Base-by-base conservation (phyloP, 2,329 filamentous ascomycete genomes). In the Phaeosphaeriaceae sp. region DNA sequence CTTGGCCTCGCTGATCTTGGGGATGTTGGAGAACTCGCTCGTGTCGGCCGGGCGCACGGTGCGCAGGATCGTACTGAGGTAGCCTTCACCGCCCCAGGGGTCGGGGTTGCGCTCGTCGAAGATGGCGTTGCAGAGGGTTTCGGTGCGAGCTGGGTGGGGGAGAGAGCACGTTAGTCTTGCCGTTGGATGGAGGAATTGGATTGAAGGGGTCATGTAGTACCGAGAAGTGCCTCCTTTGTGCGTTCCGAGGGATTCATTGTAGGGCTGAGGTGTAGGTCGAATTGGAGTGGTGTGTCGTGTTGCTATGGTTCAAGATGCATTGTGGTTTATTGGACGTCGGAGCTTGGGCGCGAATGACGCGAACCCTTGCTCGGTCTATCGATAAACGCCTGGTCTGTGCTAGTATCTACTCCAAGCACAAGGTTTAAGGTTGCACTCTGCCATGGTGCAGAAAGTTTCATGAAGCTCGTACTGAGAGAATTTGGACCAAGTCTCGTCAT, bases 31-130 rank as follows among this genome's bases (percentile, higher is more conserved):
- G 44, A 67, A 56, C 33, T 61, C 62, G 36, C 57, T 67, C 13
- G 62, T 62, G 41, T 80, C 78, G 81, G 80, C 81, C 54, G 85
- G 78, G 42, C 80, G 78, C 80, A 82, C 81, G 10, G 84, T 81
- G 42, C 83, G 82, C 7, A 81, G 79, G 65, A 88, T 79, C 51
- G 87, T 83, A 44, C 83, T 84, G 58, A 86, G 81, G 67, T 85
- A 68, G 52, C 68, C 68, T 33, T 66, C 56, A 22, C 68, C 68
- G 46, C 62, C 68, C 55, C 63, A 66, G 15, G 65, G 67, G 24
- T 68, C 67, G 22, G 53, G 36, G 24, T 60, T 62, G 27, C 62
- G 87, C 36, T 83, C 81, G 64, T 83, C 81, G 20, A 86, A 72
- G 11, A 82, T 71, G 19, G 74, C 73, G 48, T 75, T 70, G 62